phyloP scores from a whole-genome alignment of 2,329 filamentous ascomycete genomes.

The Aspergillus neotritici region DNA sequence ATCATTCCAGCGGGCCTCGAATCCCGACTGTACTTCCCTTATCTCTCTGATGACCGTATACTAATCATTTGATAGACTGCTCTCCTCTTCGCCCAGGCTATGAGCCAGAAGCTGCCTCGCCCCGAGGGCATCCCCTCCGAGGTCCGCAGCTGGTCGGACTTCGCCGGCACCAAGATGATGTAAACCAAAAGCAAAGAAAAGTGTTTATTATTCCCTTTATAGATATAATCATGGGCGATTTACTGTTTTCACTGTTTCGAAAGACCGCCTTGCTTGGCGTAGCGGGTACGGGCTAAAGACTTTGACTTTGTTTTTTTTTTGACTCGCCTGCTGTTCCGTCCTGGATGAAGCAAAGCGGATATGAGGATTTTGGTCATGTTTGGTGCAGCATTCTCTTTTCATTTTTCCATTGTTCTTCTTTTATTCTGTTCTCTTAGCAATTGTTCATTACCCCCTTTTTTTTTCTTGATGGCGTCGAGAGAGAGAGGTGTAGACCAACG shows the following conservation, averaged over 20 bases:
- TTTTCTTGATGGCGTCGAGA: conserved; percentile 11
- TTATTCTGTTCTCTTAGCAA: too few species aligned
- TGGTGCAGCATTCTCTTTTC: conserved; percentile 6
- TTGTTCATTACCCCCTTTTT: conserved; percentile 9
- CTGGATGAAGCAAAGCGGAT: conserved; percentile 5
- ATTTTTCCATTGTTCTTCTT: conserved; percentile 11
- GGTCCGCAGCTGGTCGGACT: conserved; percentile 91
- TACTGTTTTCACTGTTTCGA: conserved; percentile 11
- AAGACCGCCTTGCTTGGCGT: conserved; percentile 22
- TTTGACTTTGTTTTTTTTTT: too few species aligned
- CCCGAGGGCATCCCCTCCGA: conserved; percentile 82
- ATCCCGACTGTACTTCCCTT: not conserved
- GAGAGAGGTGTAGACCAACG: conserved; percentile 21
- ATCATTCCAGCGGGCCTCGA: too few species aligned
- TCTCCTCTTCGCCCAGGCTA: conserved; percentile 90
- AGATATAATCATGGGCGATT: conserved; percentile 17
- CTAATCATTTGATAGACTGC: conserved; percentile 63
- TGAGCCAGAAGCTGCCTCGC: conserved; percentile 91
- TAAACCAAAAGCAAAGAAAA: conserved; percentile 28
- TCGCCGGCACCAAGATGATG: conserved; percentile 65
- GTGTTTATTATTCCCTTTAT: conserved; percentile 13
- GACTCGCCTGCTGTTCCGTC: conserved; percentile 15
- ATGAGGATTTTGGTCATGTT: conserved; percentile 11
- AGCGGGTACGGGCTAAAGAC: conserved; percentile 21
- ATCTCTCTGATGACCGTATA: not conserved